A percentile compares a stretch with the other conserved stretches of the same genome.
These are phyloP conservation scores for Cryptococcus amylolentus DNA, from an alignment of 1,284 basidiomycete species.

Conservation along the genomic window DNA sequence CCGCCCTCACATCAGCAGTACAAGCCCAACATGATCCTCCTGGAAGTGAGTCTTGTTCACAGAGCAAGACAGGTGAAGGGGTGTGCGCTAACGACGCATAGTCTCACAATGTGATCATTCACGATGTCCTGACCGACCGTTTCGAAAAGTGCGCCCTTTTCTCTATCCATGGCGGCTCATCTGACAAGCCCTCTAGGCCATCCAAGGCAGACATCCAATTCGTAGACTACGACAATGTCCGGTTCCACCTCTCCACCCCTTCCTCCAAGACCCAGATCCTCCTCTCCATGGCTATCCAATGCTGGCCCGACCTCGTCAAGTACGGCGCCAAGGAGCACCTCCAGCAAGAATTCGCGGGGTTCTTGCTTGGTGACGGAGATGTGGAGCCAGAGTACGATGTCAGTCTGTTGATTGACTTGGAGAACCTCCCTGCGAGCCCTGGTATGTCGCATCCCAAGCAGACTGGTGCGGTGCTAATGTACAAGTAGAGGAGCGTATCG, in stretches of 20 bases:
- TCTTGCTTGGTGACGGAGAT: conserved; percentile 51
- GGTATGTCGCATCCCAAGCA: conserved; percentile 57
- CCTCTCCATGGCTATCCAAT: conserved; percentile 94
- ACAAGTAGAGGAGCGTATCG: conserved; percentile 68
- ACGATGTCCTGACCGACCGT: conserved; percentile 86
- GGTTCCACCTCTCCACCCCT: conserved; percentile 87
- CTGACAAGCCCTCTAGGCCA: conserved; percentile 57
- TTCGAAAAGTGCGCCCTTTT: conserved; percentile 67
- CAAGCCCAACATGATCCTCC: conserved; percentile 58
- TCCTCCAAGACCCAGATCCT: conserved; percentile 72
- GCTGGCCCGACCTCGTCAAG: conserved; percentile 88
- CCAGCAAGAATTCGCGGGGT: conserved; percentile 74
- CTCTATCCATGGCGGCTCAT: not conserved
- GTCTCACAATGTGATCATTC: conserved; percentile 89
- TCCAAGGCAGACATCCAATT: conserved; percentile 89
- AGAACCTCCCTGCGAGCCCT: conserved; percentile 70
- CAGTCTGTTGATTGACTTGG: conserved; percentile 80
- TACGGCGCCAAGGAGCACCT: conserved; percentile 84
- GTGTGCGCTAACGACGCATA: conserved; percentile 42
- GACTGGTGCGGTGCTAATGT: not conserved
- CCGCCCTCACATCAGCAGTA: too few species aligned
- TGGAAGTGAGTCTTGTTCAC: conserved; percentile 56
- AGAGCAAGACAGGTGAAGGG: not conserved
- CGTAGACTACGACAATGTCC: conserved; percentile 95
- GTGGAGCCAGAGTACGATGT: conserved; percentile 85